Evolutionary conservation across 2,329 filamentous ascomycete species (phyloP), one percentile per base, ranked within the genome.

Genomic region (Alternaria arborescens): DNA sequence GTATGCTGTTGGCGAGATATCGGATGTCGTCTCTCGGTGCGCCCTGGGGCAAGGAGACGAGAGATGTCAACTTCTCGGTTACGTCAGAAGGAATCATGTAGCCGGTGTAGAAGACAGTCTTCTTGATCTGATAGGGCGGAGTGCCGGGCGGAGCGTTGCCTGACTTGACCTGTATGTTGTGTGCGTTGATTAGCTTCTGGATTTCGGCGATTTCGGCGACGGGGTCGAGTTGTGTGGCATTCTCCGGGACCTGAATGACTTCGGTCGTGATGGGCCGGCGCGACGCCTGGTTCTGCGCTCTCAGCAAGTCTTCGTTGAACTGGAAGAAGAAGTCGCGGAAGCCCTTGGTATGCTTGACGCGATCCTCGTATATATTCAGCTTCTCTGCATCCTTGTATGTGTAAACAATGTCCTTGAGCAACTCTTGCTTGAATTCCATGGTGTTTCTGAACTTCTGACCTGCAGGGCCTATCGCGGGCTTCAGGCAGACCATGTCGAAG

Each of bases 351-450:
- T 89, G 87, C 71, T 85, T 88, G 18, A 83, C 80, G 32, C 87
- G 83, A 71, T 90, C 88, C 71, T 90, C 88, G 69, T 89, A 90
- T 36, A 89, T 81, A 38, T 84, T 88, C 55, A 98, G 90, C 71
- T 97, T 93, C n/a, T 90, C 86, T 4, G 94, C 93, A 42, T 88
- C 78, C 63, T 85, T 87, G 80, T 98, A 98, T 28, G 94, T 98
- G 79, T 93, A 89, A 81, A 97, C 87, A 55, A 98, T 82, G 24
- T 91, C 87, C 64, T 88, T 86, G 28, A 99, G 86, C 71, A 97
- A 92, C 40, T 88, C 83, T 75, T 97, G 91, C 82, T 99, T 99
- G 85, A 97, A 99, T 26, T 87, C 82, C 89, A 97, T 95, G 3
- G 95, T 99, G 72, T 85, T 92, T 52, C 82, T 77, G 75, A 98